Conservation (phyloP, 2,329 filamentous ascomycete species). For the Alternaria infectoria region DNA sequence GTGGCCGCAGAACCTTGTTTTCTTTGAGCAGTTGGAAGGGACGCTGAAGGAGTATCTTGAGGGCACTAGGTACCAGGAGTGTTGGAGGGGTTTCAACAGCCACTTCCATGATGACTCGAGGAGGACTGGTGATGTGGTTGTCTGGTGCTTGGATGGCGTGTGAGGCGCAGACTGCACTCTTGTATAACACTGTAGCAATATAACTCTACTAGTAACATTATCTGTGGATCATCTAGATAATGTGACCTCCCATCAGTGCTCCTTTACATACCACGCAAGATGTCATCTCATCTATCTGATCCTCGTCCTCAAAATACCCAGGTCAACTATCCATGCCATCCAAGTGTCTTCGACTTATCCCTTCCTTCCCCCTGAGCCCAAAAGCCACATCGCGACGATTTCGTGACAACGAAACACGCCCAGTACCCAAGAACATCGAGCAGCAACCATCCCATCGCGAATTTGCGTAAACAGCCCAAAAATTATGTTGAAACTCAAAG, state of each 20-base stretch:
- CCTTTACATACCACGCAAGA: neutral
- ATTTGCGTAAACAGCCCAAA: neutral
- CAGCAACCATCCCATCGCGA: neutral
- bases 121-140: slow-evolving; percentile 66
- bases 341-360: neutral
- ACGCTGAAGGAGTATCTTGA: slow-evolving; percentile 53
- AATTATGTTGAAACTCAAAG: fast-evolving
- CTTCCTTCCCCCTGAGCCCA: neutral
- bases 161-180: neutral
- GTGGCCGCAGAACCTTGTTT: slow-evolving; percentile 57
- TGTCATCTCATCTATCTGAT: neutral
- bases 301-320: neutral
- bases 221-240: neutral
- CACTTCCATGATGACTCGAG: slow-evolving; percentile 69
- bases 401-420: neutral
- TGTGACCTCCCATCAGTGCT: neutral
- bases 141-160: slow-evolving; percentile 57
- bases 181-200: neutral
- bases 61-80: slow-evolving; percentile 61
- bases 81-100: slow-evolving; percentile 66
- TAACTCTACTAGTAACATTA: neutral
- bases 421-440: neutral
- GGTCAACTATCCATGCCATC: neutral
- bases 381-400: neutral
- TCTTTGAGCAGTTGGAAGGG: slow-evolving; percentile 65